Conservation (phyloP, 2,329 filamentous ascomycete species). For the Albophoma yamanashiensis region DNA sequence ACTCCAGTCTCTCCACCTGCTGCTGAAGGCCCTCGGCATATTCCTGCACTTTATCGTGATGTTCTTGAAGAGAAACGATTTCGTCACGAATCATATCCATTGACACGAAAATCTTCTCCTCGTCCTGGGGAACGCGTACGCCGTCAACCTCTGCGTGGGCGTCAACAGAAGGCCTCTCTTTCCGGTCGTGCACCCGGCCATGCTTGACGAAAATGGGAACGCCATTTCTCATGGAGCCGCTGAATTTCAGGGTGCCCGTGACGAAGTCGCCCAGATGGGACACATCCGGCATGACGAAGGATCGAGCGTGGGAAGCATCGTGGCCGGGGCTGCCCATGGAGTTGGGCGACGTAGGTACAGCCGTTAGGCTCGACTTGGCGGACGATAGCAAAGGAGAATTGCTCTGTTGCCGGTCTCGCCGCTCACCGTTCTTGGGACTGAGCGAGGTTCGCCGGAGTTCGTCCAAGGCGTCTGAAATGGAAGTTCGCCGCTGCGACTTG, state of each 20-base stretch:
- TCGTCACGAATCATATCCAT: conserved; percentile 52
- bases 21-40: conserved; percentile 42
- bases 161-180: conserved; percentile 18
- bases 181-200: conserved; percentile 36
- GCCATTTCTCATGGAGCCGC: conserved; percentile 38
- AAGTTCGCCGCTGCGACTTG: conserved; percentile 14
- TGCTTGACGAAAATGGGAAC: conserved; percentile 46
- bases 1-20: conserved; percentile 38
- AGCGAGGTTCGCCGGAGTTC: conserved; percentile 23
- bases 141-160: conserved; percentile 39
- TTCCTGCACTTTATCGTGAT: conserved; percentile 43
- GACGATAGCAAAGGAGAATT: conserved; percentile 25
- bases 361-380: conserved; percentile 29
- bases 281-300: conserved; percentile 44
- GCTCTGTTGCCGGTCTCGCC: conserved; percentile 11
- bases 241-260: conserved; percentile 42
- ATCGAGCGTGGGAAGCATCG: conserved; percentile 33
- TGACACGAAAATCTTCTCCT: conserved; percentile 48
- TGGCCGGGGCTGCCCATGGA: conserved; percentile 21
- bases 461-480: conserved; percentile 22
- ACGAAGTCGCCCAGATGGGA: conserved; percentile 47
- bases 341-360: conserved; percentile 26
- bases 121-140: conserved; percentile 39
- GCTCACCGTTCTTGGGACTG: conserved; percentile 15
- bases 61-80: conserved; percentile 43